Evolutionary conservation across 805 yeast species (phyloP), one percentile per base, ranked within the genome.

Genomic region (Grigorovia jiainica): DNA sequence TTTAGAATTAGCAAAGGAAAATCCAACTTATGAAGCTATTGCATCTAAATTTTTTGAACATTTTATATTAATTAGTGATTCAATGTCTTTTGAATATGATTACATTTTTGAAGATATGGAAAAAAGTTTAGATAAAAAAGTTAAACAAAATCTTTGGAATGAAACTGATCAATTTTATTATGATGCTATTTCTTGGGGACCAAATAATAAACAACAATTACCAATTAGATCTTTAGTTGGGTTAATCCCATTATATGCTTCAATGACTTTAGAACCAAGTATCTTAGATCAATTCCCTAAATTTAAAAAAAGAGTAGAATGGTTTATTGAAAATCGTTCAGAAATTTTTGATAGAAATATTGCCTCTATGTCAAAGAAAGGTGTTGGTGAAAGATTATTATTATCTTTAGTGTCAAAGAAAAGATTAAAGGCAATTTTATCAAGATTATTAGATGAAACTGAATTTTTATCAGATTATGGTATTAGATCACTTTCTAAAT

Each of bases 41-140:
- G 96, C 96, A 3, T 82, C 95, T 43, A 89, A 89, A 65, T 87
- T 87, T 62, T 87, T 89, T 63, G 96, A 89, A 67, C 97, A 87
- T 63, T 87, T 87, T 63, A 65, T 89, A 46, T 71, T 87, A 55
- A 89, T 87, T 67, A 87, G 95, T 20, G 97, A 87, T 63, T 95
- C 97, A 10, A 84, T 87, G 95, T 78, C 94, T 8, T 84, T 76
- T 61, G 68, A 72, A 38, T 56, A 57, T 42, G 67, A 71, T 29
- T 50, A 52, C 40, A 42, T 42, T 34, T 49, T 47, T 38, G 48
- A 48, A 23, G 55, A 46, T 17, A 67, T 67, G 10, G 49, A 58
- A 17, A 66, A 61, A 5, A 57, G 48, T 9, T 67, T 65, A 27
- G 63, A 63, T 11, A 70, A 65, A 31, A 67, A 76, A n/a, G 33